Percentiles rank a stretch among this genome's conserved stretches.
phyloP scores from a whole-genome alignment of 2,329 filamentous ascomycete genomes.

The Colletotrichum plurivorum region DNA sequence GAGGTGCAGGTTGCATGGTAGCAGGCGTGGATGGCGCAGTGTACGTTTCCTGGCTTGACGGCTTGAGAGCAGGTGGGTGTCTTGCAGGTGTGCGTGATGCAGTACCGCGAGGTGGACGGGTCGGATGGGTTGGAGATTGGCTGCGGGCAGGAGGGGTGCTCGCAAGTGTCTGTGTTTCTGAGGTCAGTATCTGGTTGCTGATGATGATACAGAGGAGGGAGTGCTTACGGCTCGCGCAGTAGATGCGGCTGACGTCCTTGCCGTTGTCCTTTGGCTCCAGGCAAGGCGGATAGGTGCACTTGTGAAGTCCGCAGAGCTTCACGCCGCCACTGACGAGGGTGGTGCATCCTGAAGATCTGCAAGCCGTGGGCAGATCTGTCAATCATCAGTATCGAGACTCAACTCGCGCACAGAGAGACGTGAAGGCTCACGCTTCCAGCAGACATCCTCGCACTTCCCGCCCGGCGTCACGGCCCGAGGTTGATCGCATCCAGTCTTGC shows the following conservation, averaged over 20 bases:
- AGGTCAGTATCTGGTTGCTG: background rate
- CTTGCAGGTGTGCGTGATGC: slow-evolving; percentile 36
- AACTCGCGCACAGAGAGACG: background rate
- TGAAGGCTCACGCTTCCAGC: slow-evolving; percentile 32
- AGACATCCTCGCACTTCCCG: slow-evolving; percentile 14
- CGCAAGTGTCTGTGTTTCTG: slow-evolving; percentile 33
- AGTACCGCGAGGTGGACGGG: slow-evolving; percentile 21
- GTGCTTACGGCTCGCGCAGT: slow-evolving; percentile 34
- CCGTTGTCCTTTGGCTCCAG: slow-evolving; percentile 24
- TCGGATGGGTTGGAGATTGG: slow-evolving; percentile 25
- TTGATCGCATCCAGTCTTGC: slow-evolving; percentile 32
- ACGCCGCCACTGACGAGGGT: background rate
- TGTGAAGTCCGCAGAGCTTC: slow-evolving; percentile 31
- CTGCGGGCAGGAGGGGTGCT: slow-evolving; percentile 22
- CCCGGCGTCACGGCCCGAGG: slow-evolving; percentile 17
- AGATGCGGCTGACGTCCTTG: slow-evolving; percentile 12
- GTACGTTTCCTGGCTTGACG: slow-evolving; percentile 14
- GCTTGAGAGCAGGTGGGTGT: slow-evolving; percentile 23
- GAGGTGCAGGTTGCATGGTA: slow-evolving; percentile 18
- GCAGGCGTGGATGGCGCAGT: slow-evolving; percentile 40
- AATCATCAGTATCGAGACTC: background rate
- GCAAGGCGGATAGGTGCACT: slow-evolving; percentile 34
- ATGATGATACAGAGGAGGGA: too few relatives aligned
- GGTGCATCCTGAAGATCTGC: background rate
- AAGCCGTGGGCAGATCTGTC: slow-evolving; percentile 17